A percentile compares a stretch with the other conserved stretches of the same genome.
Conservation (phyloP, 2,329 filamentous ascomycete genomes). For the Fusarium haematococcum region DNA sequence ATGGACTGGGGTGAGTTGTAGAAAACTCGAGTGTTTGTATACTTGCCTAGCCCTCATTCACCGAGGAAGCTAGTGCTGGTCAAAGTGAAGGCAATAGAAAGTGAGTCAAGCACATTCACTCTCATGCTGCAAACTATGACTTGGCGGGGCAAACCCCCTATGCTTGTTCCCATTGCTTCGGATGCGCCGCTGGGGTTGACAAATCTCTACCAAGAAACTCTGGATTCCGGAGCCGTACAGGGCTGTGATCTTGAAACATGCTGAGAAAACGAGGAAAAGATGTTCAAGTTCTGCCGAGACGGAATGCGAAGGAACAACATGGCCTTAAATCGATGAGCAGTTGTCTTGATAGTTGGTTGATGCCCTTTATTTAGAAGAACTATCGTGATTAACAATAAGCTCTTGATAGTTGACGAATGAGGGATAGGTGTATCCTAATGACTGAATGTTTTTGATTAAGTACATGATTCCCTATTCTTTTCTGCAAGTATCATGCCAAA, state of each 20-base stretch:
- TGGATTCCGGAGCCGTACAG: no score
- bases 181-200: no score
- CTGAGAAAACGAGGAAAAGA: neutral
- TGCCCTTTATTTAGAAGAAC: neutral
- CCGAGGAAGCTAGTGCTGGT: neutral
- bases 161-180: neutral
- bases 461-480: no score
- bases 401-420: neutral
- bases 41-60: neutral
- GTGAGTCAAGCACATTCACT: neutral
- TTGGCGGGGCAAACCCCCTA: neutral
- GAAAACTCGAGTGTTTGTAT: neutral
- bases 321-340: neutral
- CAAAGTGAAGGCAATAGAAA: neutral
- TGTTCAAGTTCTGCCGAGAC: neutral
- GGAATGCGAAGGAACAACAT: neutral
- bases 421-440: no score
- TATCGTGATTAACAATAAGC: neutral
- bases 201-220: no score
- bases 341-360: neutral
- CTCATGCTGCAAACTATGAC: neutral
- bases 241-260: no score
- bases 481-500: no score
- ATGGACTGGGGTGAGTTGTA: neutral
- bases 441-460: no score